Conservation (phyloP, 1,284 basidiomycete species). For the Farysia itapuensis region DNA sequence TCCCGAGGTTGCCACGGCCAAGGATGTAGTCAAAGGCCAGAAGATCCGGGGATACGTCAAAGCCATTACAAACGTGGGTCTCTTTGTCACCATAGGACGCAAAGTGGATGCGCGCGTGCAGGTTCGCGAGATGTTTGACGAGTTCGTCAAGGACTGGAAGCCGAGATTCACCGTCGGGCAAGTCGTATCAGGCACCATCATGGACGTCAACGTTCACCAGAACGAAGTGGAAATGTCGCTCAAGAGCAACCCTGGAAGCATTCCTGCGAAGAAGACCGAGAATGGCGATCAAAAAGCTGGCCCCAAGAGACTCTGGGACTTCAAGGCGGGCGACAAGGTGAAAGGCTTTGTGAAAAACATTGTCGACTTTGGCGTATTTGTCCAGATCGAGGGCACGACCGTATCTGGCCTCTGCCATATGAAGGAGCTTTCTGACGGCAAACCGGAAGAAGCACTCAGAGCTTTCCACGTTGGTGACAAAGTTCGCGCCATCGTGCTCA, state of each 20-base stretch:
- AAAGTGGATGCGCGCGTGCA: slow-evolving; percentile 85
- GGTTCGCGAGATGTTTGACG: slow-evolving; percentile 75
- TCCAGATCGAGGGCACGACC: slow-evolving; percentile 79
- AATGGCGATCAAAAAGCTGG: background rate
- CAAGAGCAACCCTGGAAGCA: slow-evolving; percentile 61
- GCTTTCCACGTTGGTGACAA: slow-evolving; percentile 83
- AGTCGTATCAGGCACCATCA: slow-evolving; percentile 80
- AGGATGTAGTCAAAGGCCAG: slow-evolving; percentile 70
- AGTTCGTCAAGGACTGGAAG: slow-evolving; percentile 95
- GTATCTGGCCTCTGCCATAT: slow-evolving; percentile 91
- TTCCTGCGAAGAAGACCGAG: slow-evolving; percentile 62
- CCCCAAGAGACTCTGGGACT: slow-evolving; percentile 32
- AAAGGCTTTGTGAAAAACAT: slow-evolving; percentile 62
- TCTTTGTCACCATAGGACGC: slow-evolving; percentile 86
- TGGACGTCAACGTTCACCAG: slow-evolving; percentile 69
- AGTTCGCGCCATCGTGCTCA: slow-evolving; percentile 77
- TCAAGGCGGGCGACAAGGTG: slow-evolving; percentile 60
- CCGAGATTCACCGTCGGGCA: slow-evolving; percentile 76
- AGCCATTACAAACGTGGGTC: slow-evolving; percentile 74
- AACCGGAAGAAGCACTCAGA: slow-evolving; percentile 68
- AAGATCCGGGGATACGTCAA: slow-evolving; percentile 83
- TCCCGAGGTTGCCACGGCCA: slow-evolving; percentile 61
- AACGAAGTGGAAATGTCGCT: slow-evolving; percentile 87
- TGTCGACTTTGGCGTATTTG: slow-evolving; percentile 87
- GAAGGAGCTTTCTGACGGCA: slow-evolving; percentile 41